A percentile compares a stretch with the other conserved stretches of the same genome.
Evolutionary conservation across 495 filamentous ascomycete genomes (phyloP).

Genomic region (Penicillium desertorum): DNA sequence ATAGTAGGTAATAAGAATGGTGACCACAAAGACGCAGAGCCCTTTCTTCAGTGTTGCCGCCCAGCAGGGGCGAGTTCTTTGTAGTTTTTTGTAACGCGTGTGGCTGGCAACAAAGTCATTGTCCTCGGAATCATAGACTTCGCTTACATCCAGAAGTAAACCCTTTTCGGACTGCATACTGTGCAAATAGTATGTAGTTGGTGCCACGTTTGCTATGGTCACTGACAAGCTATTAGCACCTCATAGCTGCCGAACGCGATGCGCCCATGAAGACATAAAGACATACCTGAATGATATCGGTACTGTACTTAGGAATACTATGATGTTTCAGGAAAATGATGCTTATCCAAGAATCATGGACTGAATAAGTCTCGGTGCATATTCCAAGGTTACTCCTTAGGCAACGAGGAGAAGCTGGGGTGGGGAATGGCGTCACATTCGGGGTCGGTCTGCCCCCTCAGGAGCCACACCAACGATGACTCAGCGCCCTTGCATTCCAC

Average conservation of each 20-base stretch:
- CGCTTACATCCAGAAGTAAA: conserved; percentile 4
- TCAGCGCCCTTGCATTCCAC: conserved; percentile 1
- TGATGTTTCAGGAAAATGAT: background rate
- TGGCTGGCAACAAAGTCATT: conserved; percentile 11
- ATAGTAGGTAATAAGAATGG: conserved; percentile 16
- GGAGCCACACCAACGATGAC: background rate
- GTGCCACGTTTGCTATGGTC: conserved; percentile 9
- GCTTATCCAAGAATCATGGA: background rate
- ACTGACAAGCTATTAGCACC: conserved; percentile 14
- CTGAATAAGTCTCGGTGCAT: background rate
- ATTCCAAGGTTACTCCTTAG: background rate
- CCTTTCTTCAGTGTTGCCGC: conserved; percentile 11
- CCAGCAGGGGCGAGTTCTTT: conserved; percentile 15
- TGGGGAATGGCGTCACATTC: conserved; percentile 11
- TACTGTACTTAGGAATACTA: background rate
- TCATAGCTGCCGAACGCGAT: background rate
- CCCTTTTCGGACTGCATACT: conserved; percentile 11
- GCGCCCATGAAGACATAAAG: background rate
- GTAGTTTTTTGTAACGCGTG: conserved; percentile 4
- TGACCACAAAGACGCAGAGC: conserved; percentile 7
- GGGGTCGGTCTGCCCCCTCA: too few species aligned
- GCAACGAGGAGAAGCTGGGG: background rate
- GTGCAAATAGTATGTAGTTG: background rate
- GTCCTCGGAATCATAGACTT: conserved; percentile 3
- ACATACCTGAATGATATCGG: conserved; percentile 3